Evolutionary conservation across 2,329 filamentous ascomycete genomes (phyloP), one percentile per base, ranked within the genome.

Genomic region (Ploettnerulaceae sp.): DNA sequence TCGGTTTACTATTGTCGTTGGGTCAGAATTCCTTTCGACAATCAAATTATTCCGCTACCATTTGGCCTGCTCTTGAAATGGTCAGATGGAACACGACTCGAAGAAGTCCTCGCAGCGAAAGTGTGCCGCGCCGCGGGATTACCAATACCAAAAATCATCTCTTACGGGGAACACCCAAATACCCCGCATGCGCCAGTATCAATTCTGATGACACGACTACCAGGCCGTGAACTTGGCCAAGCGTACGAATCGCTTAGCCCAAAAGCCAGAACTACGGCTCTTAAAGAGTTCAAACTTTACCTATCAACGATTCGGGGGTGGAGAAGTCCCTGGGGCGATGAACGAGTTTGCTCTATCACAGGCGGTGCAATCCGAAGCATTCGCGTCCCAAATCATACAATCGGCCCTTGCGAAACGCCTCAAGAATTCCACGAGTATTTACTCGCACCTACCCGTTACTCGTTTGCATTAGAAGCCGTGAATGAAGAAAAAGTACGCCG

Each of bases 181-280:
- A 58, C 49, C 14, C 57, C 53, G 48, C 54, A 63, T 21, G 40
- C 57, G 15, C 51, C 39, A 9, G 45, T 67, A 38, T 67, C 66
- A n/a, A 67, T 68, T 29, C 42, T 69, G 18, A 70, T 71, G 66
- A 70, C 67, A n/a, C 61, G 66, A 20, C 47, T 68, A 38, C 66
- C 64, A 14, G 65, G 67, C 4, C 44, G 56, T 5, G 63, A 58
- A 8, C 51, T 69, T 20, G 59, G 55, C 14, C 63, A 67, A 40
- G 55, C 54, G 3, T 52, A 47, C 14, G 55, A 66, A 41, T 28
- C 17, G 14, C 54, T 69, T 26, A 48, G 55, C 7, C 32, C 55
- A 14, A 55, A 67, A 26, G 46, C 50, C 5, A 61, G 66, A 43
- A 60, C 58, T 1, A 62, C 61, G 5, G 65, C 61, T 57, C 55